Evolutionary conservation across 495 filamentous ascomycete species (phyloP), one percentile per base, ranked within the genome.

Genomic region (Ascodesmis nigricans): DNA sequence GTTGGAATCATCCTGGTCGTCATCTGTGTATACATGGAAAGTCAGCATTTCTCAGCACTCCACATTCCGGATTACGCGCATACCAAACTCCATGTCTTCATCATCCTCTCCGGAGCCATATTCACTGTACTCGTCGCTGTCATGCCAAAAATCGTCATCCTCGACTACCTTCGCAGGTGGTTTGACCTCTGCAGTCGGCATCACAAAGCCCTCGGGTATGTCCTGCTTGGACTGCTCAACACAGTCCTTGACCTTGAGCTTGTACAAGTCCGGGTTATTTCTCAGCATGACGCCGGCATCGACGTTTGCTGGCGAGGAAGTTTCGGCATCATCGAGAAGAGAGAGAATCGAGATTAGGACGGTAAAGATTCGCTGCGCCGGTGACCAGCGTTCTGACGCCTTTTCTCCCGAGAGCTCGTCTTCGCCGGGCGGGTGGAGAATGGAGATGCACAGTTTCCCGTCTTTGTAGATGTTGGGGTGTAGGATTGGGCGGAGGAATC

Each of bases 401-500:
- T 67, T 55, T 55, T 93, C 87, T 32, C 87, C 87, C 17, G 82
- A 91, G 61, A 78, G 80, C 42, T 74, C 67, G 49, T 93, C 84
- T 33, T 91, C 79, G 39, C 84, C 87, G 1, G 87, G 81, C 6
- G 71, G 62, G 56, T 97, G 84, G 3, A 97, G 69, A 46, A 97
- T 97, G 25, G 83, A 92, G 53, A 97, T 93, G 61, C 87, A 95
- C 11, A 95, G 66, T 35, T 72, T 73, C 44, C 87, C 87, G 54
- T 91, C 77, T 5, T 65, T 54, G 55, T 93, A 92, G 53, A 97
- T 71, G 52, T 97, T 97, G 4, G 87, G 87, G 56, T 97, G 87
- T 55, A 73, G 80, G 29, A 83, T 64, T 15, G 82, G 77, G 5
- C 71, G 64, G 10, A 67, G 49, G 62, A 97, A 93, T 32, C 72